Base-by-base conservation (phyloP, 768 basidiomycete species). In the Basidioascus undulatus region DNA sequence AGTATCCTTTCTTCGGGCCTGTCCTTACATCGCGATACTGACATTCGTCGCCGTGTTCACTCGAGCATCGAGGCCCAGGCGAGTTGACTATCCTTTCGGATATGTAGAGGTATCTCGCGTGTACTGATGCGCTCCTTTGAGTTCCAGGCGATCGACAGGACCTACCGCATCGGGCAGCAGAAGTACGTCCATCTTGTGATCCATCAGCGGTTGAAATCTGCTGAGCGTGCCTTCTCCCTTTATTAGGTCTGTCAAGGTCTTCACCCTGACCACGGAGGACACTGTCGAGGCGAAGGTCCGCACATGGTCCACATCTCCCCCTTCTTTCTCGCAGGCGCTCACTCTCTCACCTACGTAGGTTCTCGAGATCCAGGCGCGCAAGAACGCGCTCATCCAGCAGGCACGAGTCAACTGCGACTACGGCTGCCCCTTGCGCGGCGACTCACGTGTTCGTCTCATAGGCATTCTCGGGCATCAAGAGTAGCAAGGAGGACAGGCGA, bases 161-260 rank as follows among this genome's bases (percentile, higher is more conserved):
- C 50, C 11, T 48, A 52, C 39, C 47, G 53, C 9, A 49, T 54
- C 41, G 53, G 53, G 1, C 53, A 54, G 39, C 45, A n/a, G 44
- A 6, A 40, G n/a, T n/a, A n/a, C n/a, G n/a, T n/a, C n/a, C n/a
- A n/a, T n/a, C n/a, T n/a, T n/a, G 23, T 19, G 12, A 9, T 10
- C 18, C 26, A 18, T 19, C 23, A 4, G 21, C 16, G 13, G n/a
- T 25, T 21, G 12, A 31, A 25, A 9, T 3, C 0, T 4, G 5
- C 28, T 30, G 9, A 35, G 31, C 19, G 23, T 6, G 10, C 7
- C 3, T 8, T 10, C 19, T 18, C 2, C 12, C 8, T 0, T 1
- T 16, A 1, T 24, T 3, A 4, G 1, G 42, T 48, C 44, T 1
- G 43, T 48, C 15, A 37, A 36, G 16, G 42, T 50, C 23, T 47